phyloP scores from a whole-genome alignment of 768 basidiomycete species.

The Hygrophoropsis aurantiaca region DNA sequence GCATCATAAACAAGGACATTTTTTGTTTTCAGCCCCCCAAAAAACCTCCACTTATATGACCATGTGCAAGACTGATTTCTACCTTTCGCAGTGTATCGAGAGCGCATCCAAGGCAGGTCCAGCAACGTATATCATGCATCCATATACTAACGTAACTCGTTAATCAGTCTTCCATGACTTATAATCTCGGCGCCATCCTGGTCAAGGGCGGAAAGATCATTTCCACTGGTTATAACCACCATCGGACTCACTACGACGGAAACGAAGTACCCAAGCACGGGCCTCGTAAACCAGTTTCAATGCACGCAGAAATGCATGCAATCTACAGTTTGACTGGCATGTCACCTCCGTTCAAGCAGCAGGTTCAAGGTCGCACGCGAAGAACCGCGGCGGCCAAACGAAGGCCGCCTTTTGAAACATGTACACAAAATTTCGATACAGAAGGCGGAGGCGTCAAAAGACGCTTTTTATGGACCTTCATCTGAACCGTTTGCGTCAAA shows the following conservation, averaged over 20 bases:
- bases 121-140: background rate
- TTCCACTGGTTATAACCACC: constrained; percentile 53
- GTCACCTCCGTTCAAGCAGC: constrained; percentile 53
- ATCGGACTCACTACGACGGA: constrained; percentile 53
- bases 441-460: constrained; percentile 6
- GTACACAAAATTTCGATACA: constrained; percentile 5
- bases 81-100: constrained; percentile 49
- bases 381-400: constrained; percentile 19
- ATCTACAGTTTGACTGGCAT: constrained; percentile 52
- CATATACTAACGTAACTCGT: background rate
- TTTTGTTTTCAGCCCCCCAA: too few relatives aligned
- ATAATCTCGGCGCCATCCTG: constrained; percentile 45
- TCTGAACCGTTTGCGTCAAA: too few relatives aligned
- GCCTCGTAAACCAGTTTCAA: constrained; percentile 39
- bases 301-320: constrained; percentile 64
- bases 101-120: constrained; percentile 41
- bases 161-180: constrained; percentile 42
- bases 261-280: constrained; percentile 36
- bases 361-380: constrained; percentile 43
- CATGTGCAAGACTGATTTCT: constrained; percentile 52
- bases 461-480: constrained; percentile 16
- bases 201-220: constrained; percentile 56
- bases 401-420: constrained; percentile 10
- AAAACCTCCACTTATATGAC: background rate
- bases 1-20: too few relatives aligned